Evolutionary conservation across 441 rosid species (phyloP).

Genomic region (Jatropha podagrica): DNA sequence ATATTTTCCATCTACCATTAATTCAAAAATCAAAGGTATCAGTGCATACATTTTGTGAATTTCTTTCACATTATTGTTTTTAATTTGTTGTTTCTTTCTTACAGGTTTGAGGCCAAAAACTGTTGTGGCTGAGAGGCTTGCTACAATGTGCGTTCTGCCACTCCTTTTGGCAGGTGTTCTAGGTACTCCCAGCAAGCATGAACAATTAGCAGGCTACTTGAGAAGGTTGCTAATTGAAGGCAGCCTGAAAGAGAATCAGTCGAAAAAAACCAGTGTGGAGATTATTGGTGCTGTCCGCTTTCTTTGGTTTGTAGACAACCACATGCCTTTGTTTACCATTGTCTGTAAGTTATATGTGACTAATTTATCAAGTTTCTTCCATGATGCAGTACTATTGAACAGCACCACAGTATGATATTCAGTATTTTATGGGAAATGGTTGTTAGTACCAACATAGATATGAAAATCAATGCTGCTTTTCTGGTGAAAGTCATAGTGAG

Average conservation of each 20-base stretch:
- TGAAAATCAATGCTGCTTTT: slow-evolving; percentile 78
- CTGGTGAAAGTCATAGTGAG: slow-evolving; percentile 85
- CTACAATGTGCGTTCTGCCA: slow-evolving; percentile 78
- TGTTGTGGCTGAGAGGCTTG: slow-evolving; percentile 71
- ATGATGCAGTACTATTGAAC: slow-evolving; percentile 74
- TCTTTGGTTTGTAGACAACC: slow-evolving; percentile 68
- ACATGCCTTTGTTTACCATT: slow-evolving; percentile 6
- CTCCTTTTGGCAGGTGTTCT: slow-evolving; percentile 92
- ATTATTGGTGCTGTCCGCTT: slow-evolving; percentile 81
- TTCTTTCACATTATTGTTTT: slow-evolving; percentile 16
- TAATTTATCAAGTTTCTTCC: slow-evolving; percentile 20
- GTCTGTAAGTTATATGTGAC: slow-evolving; percentile 24
- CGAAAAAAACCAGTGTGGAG: slow-evolving; percentile 51
- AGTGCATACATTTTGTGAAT: slow-evolving; percentile 16
- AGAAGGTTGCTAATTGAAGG: slow-evolving; percentile 72
- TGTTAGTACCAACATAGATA: slow-evolving; percentile 69
- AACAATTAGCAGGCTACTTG: slow-evolving; percentile 65
- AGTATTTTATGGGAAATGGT: slow-evolving; percentile 96
- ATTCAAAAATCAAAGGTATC: slow-evolving; percentile 72
- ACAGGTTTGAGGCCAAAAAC: slow-evolving; percentile 90
- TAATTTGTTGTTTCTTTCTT: slow-evolving; percentile 30
- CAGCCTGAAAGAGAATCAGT: slow-evolving; percentile 52
- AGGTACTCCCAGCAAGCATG: slow-evolving; percentile 77
- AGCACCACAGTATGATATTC: slow-evolving; percentile 80
- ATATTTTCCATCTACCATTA: slow-evolving; percentile 56